Conservation (phyloP, 495 filamentous ascomycete species). For the Elaphomyces granulatus region DNA sequence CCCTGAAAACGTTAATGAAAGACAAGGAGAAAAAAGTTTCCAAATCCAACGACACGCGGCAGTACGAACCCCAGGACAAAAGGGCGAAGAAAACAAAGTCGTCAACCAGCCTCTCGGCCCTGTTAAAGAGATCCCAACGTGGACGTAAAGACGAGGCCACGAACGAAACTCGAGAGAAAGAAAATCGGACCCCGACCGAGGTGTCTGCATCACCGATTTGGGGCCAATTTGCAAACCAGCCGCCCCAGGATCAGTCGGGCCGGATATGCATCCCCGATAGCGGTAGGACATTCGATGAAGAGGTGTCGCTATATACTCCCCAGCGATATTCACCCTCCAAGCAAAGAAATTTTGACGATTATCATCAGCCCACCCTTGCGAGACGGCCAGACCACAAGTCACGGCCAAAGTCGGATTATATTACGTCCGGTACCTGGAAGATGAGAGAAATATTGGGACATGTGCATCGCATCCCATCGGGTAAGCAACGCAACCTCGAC, state of each 20-base stretch:
- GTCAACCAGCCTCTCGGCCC: conserved; percentile 55
- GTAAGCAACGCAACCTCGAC: conserved; percentile 13
- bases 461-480: conserved; percentile 14
- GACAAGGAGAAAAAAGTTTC: conserved; percentile 41
- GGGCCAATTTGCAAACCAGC: conserved; percentile 48
- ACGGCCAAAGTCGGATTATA: conserved; percentile 41
- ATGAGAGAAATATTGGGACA: conserved; percentile 22
- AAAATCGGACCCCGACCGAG: conserved; percentile 48
- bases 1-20: conserved; percentile 43
- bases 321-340: conserved; percentile 47
- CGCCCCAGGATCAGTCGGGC: conserved; percentile 25
- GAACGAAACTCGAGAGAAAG: conserved; percentile 51
- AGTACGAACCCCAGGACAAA: conserved; percentile 22
- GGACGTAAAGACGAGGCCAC: conserved; percentile 26
- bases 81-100: conserved; percentile 68
- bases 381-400: conserved; percentile 22
- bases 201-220: conserved; percentile 57
- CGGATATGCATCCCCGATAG: conserved; percentile 27
- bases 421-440: conserved; percentile 24
- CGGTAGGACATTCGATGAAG: conserved; percentile 34
- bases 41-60: conserved; percentile 27
- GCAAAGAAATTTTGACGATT: conserved; percentile 49
- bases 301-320: conserved; percentile 48
- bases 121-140: conserved; percentile 31
- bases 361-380: conserved; percentile 40